phyloP scores from a whole-genome alignment of 257 asterid species.

The Ocimum tenuiflorum region DNA sequence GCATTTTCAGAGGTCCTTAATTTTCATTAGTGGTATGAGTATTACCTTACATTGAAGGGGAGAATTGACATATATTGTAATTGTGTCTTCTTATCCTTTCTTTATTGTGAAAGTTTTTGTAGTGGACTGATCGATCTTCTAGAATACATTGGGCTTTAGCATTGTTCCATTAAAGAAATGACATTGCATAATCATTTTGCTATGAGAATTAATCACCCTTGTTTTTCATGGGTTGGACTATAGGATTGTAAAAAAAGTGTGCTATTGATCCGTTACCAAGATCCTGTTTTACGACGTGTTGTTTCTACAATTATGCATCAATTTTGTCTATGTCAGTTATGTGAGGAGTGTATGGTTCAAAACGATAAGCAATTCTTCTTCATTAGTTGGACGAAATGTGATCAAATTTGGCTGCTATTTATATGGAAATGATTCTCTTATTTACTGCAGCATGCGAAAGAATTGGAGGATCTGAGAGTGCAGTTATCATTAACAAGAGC shows the following conservation, averaged over 20 bases:
- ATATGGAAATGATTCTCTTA: not conserved
- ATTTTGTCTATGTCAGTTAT: not conserved
- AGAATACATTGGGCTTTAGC: not conserved
- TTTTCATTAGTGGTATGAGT: not conserved
- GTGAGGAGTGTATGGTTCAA: too few relatives aligned
- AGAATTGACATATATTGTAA: not conserved
- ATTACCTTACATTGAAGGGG: not conserved
- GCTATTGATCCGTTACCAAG: not conserved
- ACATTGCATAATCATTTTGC: not conserved
- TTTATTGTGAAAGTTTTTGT: not conserved
- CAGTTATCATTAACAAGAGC: constrained; percentile 59
- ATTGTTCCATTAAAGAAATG: not conserved
- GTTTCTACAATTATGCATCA: not conserved
- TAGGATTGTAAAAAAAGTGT: not conserved
- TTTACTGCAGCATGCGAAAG: constrained; percentile 52
- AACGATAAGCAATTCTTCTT: not conserved
- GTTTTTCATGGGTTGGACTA: not conserved
- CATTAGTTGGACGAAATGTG: too few relatives aligned
- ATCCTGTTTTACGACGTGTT: not conserved
- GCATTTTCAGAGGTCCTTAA: too few relatives aligned
- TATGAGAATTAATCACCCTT: not conserved
- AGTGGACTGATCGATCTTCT: not conserved
- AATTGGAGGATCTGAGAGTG: constrained; percentile 61
- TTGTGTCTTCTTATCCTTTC: not conserved
- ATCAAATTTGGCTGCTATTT: too few relatives aligned